These are phyloP conservation scores for Oryza punctata DNA, from an alignment of 176 grass and related monocot species.

Conservation along the genomic window DNA sequence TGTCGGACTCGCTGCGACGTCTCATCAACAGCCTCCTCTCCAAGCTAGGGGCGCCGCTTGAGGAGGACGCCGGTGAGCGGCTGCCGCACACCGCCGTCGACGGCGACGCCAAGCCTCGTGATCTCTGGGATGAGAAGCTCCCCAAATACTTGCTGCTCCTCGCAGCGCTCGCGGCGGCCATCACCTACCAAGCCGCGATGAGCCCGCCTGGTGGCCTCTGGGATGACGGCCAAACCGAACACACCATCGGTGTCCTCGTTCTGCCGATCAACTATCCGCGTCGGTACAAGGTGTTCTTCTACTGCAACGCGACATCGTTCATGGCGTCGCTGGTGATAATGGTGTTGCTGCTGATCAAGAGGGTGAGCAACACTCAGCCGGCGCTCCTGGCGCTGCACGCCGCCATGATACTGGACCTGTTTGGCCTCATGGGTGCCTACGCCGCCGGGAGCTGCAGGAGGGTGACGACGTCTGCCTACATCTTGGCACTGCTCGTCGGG, in stretches of 20 bases:
- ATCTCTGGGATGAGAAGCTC: conserved; percentile 40
- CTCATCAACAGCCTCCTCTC: conserved; percentile 1
- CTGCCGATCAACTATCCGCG: conserved; percentile 34
- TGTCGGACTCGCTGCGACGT: conserved; percentile 1
- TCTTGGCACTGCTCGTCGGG: conserved; percentile 46
- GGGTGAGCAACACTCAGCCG: conserved; percentile 1
- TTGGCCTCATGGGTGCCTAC: conserved; percentile 63
- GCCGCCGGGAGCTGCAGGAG: conserved; percentile 56
- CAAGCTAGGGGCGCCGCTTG: background rate
- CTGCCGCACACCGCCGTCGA: background rate
- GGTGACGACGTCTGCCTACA: conserved; percentile 40
- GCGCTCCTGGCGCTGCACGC: conserved; percentile 46
- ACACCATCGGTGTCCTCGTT: conserved; percentile 35
- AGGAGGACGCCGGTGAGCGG: background rate
- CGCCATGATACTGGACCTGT: conserved; percentile 56
- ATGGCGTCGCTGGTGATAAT: conserved; percentile 54
- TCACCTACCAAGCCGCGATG: conserved; percentile 54
- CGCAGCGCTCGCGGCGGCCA: conserved; percentile 41
- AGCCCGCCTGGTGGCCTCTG: conserved; percentile 50
- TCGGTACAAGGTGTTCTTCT: conserved; percentile 59
- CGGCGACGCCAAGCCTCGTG: background rate
- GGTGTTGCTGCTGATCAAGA: conserved; percentile 51
- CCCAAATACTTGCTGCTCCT: conserved; percentile 53
- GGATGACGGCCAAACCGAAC: background rate
- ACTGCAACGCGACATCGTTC: conserved; percentile 60